Percentiles rank a stretch among this genome's conserved stretches.
Evolutionary conservation across 2,329 filamentous ascomycete species (phyloP).

Genomic region (Ascocoryne sarcoides): DNA sequence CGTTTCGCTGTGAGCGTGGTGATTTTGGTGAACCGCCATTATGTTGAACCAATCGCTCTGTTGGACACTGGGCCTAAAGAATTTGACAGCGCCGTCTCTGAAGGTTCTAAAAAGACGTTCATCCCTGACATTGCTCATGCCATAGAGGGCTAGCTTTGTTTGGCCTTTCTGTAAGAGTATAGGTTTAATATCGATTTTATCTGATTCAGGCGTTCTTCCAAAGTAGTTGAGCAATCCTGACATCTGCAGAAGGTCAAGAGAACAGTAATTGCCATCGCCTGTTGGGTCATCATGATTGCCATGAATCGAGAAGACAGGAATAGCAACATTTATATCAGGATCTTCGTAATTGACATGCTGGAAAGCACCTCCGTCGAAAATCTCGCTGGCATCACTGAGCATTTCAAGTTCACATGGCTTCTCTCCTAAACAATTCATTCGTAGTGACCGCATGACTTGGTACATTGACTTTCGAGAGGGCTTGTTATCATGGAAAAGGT

Average conservation of each 20-base stretch:
- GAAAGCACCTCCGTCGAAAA: conserved; percentile 74
- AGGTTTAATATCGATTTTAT: conserved; percentile 88
- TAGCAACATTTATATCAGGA: conserved; percentile 90
- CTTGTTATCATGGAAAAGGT: conserved; percentile 97
- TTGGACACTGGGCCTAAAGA: conserved; percentile 75
- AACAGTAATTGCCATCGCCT: conserved; percentile 88
- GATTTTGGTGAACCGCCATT: conserved; percentile 92
- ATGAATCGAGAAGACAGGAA: conserved; percentile 96
- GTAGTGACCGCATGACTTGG: conserved; percentile 90
- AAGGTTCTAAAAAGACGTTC: conserved; percentile 93
- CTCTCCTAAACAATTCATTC: conserved; percentile 89
- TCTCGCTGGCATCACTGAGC: conserved; percentile 83
- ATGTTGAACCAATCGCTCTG: conserved; percentile 92
- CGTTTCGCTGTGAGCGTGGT: conserved; percentile 83
- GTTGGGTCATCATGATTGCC: conserved; percentile 97
- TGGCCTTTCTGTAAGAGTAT: conserved; percentile 86
- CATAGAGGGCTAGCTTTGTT: conserved; percentile 88
- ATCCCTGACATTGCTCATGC: conserved; percentile 91
- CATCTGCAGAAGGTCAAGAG: conserved; percentile 82
- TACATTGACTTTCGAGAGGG: conserved; percentile 93
- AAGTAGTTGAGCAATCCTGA: conserved; percentile 94
- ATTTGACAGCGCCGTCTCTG: conserved; percentile 85
- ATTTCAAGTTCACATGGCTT: conserved; percentile 95
- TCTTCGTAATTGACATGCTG: conserved; percentile 98
- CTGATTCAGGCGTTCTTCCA: conserved; percentile 80